These are phyloP conservation scores for Yamadazyma diospyri DNA, from an alignment of 1,139 yeast genomes.

Conservation along the genomic window DNA sequence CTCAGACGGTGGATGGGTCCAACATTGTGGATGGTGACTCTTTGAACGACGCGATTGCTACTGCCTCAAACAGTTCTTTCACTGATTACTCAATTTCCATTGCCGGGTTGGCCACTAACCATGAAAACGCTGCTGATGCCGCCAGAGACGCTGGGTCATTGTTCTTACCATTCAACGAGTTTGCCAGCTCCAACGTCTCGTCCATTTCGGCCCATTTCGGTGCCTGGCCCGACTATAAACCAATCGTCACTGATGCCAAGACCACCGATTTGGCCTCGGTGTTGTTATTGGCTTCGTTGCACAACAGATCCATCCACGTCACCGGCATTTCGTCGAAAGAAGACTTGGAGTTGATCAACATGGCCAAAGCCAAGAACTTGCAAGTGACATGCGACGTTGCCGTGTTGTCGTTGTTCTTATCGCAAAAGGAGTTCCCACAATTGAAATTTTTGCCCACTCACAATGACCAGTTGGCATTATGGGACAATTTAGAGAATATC, in stretches of 20 bases:
- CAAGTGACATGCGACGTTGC: slow-evolving; percentile 90
- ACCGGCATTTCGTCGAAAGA: slow-evolving; percentile 80
- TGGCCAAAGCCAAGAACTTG: slow-evolving; percentile 81
- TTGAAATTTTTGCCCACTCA: slow-evolving; percentile 72
- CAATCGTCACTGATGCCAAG: slow-evolving; percentile 88
- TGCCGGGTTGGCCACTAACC: slow-evolving; percentile 76
- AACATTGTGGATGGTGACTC: slow-evolving; percentile 54
- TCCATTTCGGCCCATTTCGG: slow-evolving; percentile 76
- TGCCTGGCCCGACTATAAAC: slow-evolving; percentile 81
- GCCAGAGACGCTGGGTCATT: slow-evolving; percentile 72
- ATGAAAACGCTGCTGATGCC: slow-evolving; percentile 58
- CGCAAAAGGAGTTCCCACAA: slow-evolving; percentile 60
- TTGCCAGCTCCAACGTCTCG: slow-evolving; percentile 66
- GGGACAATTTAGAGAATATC: slow-evolving; percentile 69
- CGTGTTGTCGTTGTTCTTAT: slow-evolving; percentile 72
- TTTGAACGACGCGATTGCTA: slow-evolving; percentile 55
- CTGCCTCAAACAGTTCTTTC: slow-evolving; percentile 56
- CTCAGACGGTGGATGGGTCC: slow-evolving; percentile 63
- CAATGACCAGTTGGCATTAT: slow-evolving; percentile 77
- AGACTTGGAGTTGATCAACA: slow-evolving; percentile 77
- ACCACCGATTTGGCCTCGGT: slow-evolving; percentile 91
- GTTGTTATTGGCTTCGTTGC: slow-evolving; percentile 83
- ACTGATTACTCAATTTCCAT: slow-evolving; percentile 82
- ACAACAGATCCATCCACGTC: slow-evolving; percentile 81
- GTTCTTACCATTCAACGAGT: slow-evolving; percentile 76